A percentile compares a stretch with the other conserved stretches of the same genome.
Evolutionary conservation across 345 rosid species (phyloP).

Genomic region (Schrenkiella parvula): DNA sequence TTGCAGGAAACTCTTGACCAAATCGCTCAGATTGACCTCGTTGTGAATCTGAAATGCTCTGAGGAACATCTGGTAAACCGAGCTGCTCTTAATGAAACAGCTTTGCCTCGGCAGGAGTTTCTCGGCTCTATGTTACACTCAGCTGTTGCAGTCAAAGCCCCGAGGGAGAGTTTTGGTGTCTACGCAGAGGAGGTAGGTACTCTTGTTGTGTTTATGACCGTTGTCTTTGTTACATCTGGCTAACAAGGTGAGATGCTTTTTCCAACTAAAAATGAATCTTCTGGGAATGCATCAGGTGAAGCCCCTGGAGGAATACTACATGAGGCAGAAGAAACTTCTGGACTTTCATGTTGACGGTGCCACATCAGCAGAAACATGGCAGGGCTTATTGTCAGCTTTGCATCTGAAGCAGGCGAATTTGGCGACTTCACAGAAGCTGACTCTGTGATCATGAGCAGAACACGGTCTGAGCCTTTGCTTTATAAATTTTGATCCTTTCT

Average conservation of each 20-base stretch:
- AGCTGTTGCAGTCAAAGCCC: slow-evolving; percentile 36
- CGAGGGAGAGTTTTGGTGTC: slow-evolving; percentile 42
- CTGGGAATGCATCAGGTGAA: slow-evolving; percentile 46
- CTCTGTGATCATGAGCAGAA: slow-evolving; percentile 33
- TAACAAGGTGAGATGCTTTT: neutral
- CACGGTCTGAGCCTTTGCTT: slow-evolving; percentile 20
- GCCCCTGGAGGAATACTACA: slow-evolving; percentile 81
- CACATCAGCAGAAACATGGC: slow-evolving; percentile 74
- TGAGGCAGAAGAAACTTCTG: slow-evolving; percentile 68
- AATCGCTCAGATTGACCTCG: slow-evolving; percentile 77
- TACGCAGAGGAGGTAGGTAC: slow-evolving; percentile 80
- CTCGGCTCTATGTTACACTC: slow-evolving; percentile 33
- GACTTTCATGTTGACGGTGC: slow-evolving; percentile 64
- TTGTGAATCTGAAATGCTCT: slow-evolving; percentile 66
- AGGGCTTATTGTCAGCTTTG: slow-evolving; percentile 73
- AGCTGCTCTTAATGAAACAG: slow-evolving; percentile 24
- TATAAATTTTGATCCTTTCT: slow-evolving; percentile 32
- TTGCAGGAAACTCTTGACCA: slow-evolving; percentile 88
- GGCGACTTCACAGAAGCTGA: slow-evolving; percentile 52
- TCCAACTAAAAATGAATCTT: neutral
- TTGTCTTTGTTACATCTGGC: neutral
- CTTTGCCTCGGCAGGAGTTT: slow-evolving; percentile 31
- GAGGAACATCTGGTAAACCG: slow-evolving; percentile 41
- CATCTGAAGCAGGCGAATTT: slow-evolving; percentile 59
- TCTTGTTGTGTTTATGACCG: neutral